Percentiles rank a stretch among this genome's conserved stretches.
phyloP scores from a whole-genome alignment of 2,329 filamentous ascomycete genomes.

The Penicillium sp. region DNA sequence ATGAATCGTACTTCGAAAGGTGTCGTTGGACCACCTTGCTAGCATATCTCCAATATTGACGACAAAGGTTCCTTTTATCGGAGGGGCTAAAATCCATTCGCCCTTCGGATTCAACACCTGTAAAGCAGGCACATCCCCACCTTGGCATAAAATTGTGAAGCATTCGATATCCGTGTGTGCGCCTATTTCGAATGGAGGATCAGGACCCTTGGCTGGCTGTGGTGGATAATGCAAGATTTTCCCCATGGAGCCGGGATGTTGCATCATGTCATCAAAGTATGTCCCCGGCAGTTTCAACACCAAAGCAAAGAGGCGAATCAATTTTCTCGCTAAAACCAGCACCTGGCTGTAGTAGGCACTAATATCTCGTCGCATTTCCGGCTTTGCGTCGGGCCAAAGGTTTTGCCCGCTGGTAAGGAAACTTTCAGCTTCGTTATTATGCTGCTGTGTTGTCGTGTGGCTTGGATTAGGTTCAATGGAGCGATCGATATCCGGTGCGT shows the following conservation, averaged over 20 bases:
- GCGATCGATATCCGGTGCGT: slow-evolving; percentile 7
- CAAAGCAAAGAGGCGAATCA: slow-evolving; percentile 16
- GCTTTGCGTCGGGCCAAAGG: slow-evolving; percentile 8
- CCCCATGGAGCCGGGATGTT: slow-evolving; percentile 18
- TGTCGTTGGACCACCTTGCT: slow-evolving; percentile 29
- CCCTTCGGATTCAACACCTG: slow-evolving; percentile 17
- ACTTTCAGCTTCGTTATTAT: neutral
- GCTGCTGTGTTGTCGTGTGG: neutral
- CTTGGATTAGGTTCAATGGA: neutral
- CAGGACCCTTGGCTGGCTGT: neutral
- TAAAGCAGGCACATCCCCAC: slow-evolving; percentile 31
- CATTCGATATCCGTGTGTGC: slow-evolving; percentile 18
- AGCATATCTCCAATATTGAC: slow-evolving; percentile 16
- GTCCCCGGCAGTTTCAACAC: slow-evolving; percentile 14
- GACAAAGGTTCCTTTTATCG: slow-evolving; percentile 15
- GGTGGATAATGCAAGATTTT: slow-evolving; percentile 18
- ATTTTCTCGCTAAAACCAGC: slow-evolving; percentile 17
- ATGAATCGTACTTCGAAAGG: slow-evolving; percentile 10
- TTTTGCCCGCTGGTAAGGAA: slow-evolving; percentile 11
- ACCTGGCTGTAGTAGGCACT: slow-evolving; percentile 20
- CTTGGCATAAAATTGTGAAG: slow-evolving; percentile 18
- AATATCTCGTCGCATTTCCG: slow-evolving; percentile 10
- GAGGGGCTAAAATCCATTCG: slow-evolving; percentile 18
- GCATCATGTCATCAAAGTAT: slow-evolving; percentile 27
- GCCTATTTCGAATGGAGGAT: slow-evolving; percentile 13